Base-by-base conservation (phyloP, 1,139 yeast genomes). In the Sugiyamaella paludigena region DNA sequence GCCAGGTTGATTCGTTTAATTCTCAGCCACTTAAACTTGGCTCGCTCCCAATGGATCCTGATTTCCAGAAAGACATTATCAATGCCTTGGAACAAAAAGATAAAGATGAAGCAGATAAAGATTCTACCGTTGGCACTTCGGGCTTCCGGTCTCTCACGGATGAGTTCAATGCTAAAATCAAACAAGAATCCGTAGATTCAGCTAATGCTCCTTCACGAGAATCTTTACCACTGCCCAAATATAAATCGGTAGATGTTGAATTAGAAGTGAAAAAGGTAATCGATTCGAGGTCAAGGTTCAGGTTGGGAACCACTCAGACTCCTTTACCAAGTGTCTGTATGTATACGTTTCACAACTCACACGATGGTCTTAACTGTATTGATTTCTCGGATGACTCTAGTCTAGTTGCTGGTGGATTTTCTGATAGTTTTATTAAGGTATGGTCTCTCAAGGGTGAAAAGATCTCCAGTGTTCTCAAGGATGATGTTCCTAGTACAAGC, bases 301-400 rank as follows among this genome's bases (percentile, higher is more conserved):
- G 75, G 54, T 68, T 92, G 47, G 80, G 78, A 30, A 68, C 81
- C 1, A 69, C 81, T 28, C 96, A 87, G 67, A 85, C 95, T 1
- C 74, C 88, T 28, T 79, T 94, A 27, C 99, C 99, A 10, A 86
- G 95, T 50, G 96, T 92, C 36, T 92, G 98, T 68, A 88, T 92
- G 96, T 94, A 92, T 71, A 92, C 98, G 0, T 91, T 94, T 72
- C 98, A 92, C 74, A 92, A 94, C 68, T 87, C 98, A 8, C 85
- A 87, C 64, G 86, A 87, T 57, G 95, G 87, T 54, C 74, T 92
- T 76, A 87, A 95, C 15, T 81, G 89, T 49, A 67, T 92, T 46
- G 87, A 83, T 54, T 91, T 91, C 70, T 88, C 92, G 60, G 87
- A 85, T 44, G 97, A 91, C 65, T 81, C 94, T 13, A 82, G 91